phyloP scores from a whole-genome alignment of 805 yeast genomes.

The Candida chauliodis region DNA sequence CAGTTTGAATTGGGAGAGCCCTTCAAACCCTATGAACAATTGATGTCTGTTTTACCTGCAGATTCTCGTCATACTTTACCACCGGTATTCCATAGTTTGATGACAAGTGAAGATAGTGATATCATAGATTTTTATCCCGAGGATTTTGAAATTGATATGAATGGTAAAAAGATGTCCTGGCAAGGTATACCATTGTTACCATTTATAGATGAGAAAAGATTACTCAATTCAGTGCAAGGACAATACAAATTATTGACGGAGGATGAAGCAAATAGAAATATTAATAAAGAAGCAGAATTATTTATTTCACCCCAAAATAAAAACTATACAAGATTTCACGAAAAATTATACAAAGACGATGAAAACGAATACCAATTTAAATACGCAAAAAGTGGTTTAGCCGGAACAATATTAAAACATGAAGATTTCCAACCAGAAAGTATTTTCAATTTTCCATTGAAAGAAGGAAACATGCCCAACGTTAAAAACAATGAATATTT shows the following conservation, averaged over 20 bases:
- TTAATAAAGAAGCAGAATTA: slow-evolving; percentile 65
- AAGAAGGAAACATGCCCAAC: slow-evolving; percentile 44
- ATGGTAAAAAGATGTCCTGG: slow-evolving; percentile 94
- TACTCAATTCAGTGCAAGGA: slow-evolving; percentile 60
- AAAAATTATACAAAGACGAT: slow-evolving; percentile 39
- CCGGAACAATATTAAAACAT: slow-evolving; percentile 50
- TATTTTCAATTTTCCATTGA: slow-evolving; percentile 43
- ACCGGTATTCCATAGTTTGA: slow-evolving; percentile 70
- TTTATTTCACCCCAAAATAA: slow-evolving; percentile 63
- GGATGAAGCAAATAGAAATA: slow-evolving; percentile 67
- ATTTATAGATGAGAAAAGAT: slow-evolving; percentile 79
- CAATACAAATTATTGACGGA: slow-evolving; percentile 63
- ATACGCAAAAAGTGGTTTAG: slow-evolving; percentile 50
- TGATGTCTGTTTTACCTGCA: slow-evolving; percentile 94
- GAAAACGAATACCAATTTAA: slow-evolving; percentile 37
- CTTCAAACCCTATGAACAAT: slow-evolving; percentile 86
- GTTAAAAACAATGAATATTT: slow-evolving; percentile 39
- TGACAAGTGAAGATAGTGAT: slow-evolving; percentile 76
- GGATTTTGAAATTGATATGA: slow-evolving; percentile 87
- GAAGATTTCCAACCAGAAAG: slow-evolving; percentile 33
- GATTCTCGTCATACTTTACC: slow-evolving; percentile 88
- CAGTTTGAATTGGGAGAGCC: slow-evolving; percentile 69
- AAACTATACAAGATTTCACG: slow-evolving; percentile 37
- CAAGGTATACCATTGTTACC: slow-evolving; percentile 90
- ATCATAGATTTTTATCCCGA: slow-evolving; percentile 90